Conservation (phyloP, 1,139 yeast genomes). For the Candida sanyaensis region DNA sequence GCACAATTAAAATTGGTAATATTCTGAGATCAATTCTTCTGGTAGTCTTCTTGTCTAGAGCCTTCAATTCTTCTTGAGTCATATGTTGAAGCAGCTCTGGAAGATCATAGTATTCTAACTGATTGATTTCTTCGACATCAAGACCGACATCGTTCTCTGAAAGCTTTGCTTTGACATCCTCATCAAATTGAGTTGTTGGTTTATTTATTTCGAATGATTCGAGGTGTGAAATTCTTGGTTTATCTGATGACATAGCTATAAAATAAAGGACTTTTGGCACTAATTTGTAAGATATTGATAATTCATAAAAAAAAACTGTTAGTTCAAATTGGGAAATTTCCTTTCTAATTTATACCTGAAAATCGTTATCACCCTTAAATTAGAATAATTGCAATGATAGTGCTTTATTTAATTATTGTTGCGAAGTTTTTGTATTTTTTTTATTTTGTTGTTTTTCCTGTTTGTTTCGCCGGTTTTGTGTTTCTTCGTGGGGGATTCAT, state of each 20-base stretch:
- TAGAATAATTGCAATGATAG: too few relatives aligned
- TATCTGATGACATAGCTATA: neutral
- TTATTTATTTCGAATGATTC: neutral
- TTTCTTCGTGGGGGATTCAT: neutral
- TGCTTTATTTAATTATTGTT: too few relatives aligned
- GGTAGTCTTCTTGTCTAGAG: conserved; percentile 40
- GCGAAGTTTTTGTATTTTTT: neutral
- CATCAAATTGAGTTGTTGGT: neutral
- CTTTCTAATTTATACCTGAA: neutral
- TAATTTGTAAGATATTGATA: neutral
- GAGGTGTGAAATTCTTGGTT: neutral
- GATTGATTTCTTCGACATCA: conserved; percentile 2
- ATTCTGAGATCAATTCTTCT: conserved; percentile 55
- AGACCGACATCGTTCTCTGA: neutral
- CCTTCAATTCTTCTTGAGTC: conserved; percentile 36
- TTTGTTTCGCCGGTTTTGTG: neutral
- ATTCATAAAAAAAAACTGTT: neutral
- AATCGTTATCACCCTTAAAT: too few relatives aligned
- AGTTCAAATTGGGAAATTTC: too few relatives aligned
- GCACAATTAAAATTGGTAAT: conserved; percentile 53
- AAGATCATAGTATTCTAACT: conserved; percentile 14
- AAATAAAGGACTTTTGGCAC: neutral
- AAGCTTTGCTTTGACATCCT: neutral
- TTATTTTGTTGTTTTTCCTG: conserved; percentile 1
- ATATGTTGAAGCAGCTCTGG: conserved; percentile 37